phyloP scores from a whole-genome alignment of 164 flowering plant genomes.

The Echeveria elegans region DNA sequence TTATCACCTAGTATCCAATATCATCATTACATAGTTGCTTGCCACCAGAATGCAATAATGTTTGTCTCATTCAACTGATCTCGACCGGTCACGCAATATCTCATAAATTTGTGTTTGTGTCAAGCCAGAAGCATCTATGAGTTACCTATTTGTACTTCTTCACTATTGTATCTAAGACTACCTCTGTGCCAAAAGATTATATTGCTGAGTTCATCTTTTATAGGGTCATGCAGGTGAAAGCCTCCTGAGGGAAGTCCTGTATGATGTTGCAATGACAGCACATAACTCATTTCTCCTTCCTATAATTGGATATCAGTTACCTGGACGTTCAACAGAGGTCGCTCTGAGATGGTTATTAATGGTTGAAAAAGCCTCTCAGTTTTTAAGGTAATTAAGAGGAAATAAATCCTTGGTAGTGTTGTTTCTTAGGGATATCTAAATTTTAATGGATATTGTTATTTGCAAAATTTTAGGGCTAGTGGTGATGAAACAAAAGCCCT shows the following conservation, averaged over 20 bases:
- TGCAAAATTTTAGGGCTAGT: conserved; percentile 19
- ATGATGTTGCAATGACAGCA: conserved; percentile 26
- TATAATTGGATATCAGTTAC: conserved; percentile 13
- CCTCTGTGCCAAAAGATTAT: not conserved
- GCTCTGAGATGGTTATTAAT: conserved; percentile 31
- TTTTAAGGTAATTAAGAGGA: conserved; percentile 22
- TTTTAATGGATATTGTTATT: not conserved
- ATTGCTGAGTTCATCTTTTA: not conserved
- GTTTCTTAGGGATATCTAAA: not conserved
- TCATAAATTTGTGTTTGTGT: not conserved
- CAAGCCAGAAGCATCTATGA: not conserved
- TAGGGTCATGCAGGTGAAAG: conserved; percentile 34
- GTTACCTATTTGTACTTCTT: conserved; percentile 9
- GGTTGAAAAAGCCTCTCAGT: conserved; percentile 27
- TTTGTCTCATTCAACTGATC: not conserved
- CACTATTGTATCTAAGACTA: not conserved
- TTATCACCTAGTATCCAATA: too few species aligned
- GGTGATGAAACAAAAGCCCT: conserved; percentile 17
- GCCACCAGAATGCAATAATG: not conserved
- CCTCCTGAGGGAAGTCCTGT: conserved; percentile 23
- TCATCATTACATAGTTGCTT: not conserved
- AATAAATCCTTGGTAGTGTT: not conserved
- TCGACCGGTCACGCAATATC: not conserved
- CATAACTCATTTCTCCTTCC: conserved; percentile 23
- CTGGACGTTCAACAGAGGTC: conserved; percentile 17